Conservation (phyloP, 352 stramenopile genomes). For the Aphanomyces cochlioides region DNA sequence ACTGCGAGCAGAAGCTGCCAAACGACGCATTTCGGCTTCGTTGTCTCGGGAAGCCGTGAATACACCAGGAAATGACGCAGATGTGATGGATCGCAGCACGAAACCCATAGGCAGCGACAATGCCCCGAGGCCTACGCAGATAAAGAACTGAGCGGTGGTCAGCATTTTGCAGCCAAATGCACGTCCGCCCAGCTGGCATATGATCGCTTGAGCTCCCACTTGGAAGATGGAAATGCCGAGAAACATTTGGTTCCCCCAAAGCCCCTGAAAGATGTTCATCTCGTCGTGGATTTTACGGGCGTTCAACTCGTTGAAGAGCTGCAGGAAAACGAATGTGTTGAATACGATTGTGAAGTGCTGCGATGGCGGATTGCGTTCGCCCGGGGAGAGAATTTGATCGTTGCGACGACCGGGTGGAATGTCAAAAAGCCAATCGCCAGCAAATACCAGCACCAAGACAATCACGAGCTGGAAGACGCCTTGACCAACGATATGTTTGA, state of each 20-base stretch:
- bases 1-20: constrained; percentile 39
- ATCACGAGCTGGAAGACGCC: constrained; percentile 87
- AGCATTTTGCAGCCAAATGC: constrained; percentile 65
- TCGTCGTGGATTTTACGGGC: constrained; percentile 60
- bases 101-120: constrained; percentile 50
- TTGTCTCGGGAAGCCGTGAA: constrained; percentile 31
- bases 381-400: constrained; percentile 35
- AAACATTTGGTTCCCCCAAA: constrained; percentile 91
- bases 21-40: background rate
- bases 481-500: constrained; percentile 92
- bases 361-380: constrained; percentile 31
- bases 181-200: constrained; percentile 90
- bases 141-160: constrained; percentile 44
- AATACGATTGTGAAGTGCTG: constrained; percentile 86
- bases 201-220: constrained; percentile 90
- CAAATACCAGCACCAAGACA: constrained; percentile 81
- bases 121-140: constrained; percentile 58
- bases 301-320: constrained; percentile 50
- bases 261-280: constrained; percentile 92
- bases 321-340: constrained; percentile 88
- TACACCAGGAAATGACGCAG: constrained; percentile 59
- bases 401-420: constrained; percentile 42
- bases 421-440: constrained; percentile 50
- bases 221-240: constrained; percentile 88
- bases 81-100: constrained; percentile 48